A percentile compares a stretch with the other conserved stretches of the same genome.
These are phyloP conservation scores for Clavulina sp. DNA, from an alignment of 768 basidiomycete species.

Conservation along the genomic window DNA sequence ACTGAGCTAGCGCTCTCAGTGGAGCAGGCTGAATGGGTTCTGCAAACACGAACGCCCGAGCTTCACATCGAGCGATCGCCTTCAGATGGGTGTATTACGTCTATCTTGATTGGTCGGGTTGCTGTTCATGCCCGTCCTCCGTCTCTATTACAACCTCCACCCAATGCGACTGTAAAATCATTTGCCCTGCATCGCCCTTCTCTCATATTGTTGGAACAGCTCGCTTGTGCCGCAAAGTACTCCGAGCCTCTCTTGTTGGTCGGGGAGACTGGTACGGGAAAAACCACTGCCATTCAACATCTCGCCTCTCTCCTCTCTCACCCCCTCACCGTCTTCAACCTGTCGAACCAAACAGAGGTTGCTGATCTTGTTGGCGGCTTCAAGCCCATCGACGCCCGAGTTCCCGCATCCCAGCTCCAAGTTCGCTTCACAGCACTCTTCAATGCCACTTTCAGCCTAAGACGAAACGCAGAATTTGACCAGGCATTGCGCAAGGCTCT, in stretches of 20 bases:
- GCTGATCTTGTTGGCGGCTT: constrained; percentile 89
- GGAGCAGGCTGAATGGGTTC: constrained; percentile 55
- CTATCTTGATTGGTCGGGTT: constrained; percentile 46
- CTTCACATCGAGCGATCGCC: constrained; percentile 47
- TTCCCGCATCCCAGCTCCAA: constrained; percentile 56
- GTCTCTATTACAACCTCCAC: constrained; percentile 12
- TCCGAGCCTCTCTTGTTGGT: constrained; percentile 78
- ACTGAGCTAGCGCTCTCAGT: constrained; percentile 44
- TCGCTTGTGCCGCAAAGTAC: constrained; percentile 52
- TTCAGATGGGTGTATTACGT: constrained; percentile 37
- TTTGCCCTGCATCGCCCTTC: constrained; percentile 87
- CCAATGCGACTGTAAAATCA: constrained; percentile 17
- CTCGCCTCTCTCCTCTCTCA: constrained; percentile 61
- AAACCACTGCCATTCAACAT: constrained; percentile 83
- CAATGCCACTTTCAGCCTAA: constrained; percentile 69
- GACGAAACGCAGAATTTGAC: constrained; percentile 77
- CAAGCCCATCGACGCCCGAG: constrained; percentile 80
- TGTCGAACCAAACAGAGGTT: constrained; percentile 92
- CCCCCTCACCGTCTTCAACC: constrained; percentile 72
- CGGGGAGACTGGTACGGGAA: constrained; percentile 98
- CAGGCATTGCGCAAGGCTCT: constrained; percentile 67
- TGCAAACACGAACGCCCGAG: constrained; percentile 46
- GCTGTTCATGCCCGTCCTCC: constrained; percentile 30
- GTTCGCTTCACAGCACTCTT: constrained; percentile 66
- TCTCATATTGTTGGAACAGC: constrained; percentile 55